Evolutionary conservation across 2,329 filamentous ascomycete genomes (phyloP), one percentile per base, ranked within the genome.

Genomic region (Phaeosphaeria sp.): DNA sequence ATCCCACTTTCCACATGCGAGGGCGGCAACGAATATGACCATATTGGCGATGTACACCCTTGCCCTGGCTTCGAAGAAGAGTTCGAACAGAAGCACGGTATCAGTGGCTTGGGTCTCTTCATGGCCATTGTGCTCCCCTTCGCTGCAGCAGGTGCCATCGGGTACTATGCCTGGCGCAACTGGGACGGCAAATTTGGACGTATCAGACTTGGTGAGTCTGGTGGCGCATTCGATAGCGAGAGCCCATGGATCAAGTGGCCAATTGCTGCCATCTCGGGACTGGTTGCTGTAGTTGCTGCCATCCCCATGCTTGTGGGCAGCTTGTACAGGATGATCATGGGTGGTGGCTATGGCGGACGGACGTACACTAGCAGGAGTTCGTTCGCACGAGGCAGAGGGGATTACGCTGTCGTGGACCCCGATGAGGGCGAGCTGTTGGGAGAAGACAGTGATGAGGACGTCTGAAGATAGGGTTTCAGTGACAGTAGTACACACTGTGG

Each of bases 391-490:
- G 90, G 92, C 1, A 86, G 91, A 55, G 89, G 90, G n/a, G 92
- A 97, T 76, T 98, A 98, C 76, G 87, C 89, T 17, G 85, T 90
- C 69, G 92, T 97, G 51, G 93, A 96, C 69, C 91, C 95, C 50
- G 95, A 98, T 73, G 95, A 98, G 76, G 94, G 94, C 49, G 94
- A 98, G 81, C 81, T 99, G 66, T 80, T 99, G 36, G 95, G 95
- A 0, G 94, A 97, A 66, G 93, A 96, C 58, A 93, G 92, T 66
- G 94, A 97, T 64, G 93, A 97, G 72, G 94, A 97, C 60, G 90
- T 89, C 49, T 88, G 73, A 64, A 52, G 20, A n/a, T 50, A 41
- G 55, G n/a, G n/a, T n/a, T n/a, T n/a, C n/a, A n/a, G n/a, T n/a
- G n/a, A n/a, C n/a, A n/a, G n/a, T n/a, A n/a, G n/a, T n/a, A n/a